phyloP scores from a whole-genome alignment of 2,329 filamentous ascomycete species.

The Chaetomiaceae sp. region DNA sequence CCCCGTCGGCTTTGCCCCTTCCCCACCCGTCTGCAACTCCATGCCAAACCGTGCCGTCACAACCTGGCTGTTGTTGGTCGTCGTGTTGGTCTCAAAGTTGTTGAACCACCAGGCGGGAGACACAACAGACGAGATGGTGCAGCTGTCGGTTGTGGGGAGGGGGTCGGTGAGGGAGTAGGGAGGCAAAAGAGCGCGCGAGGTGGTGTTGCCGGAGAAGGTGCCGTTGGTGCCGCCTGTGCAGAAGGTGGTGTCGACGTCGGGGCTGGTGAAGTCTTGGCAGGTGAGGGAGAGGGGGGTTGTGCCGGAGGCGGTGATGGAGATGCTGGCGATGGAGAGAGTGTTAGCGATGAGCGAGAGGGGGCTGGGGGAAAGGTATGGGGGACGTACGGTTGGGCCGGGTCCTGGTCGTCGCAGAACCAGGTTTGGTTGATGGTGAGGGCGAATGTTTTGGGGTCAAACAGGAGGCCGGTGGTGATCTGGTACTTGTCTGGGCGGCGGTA shows the following conservation, averaged over 20 bases:
- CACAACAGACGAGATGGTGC: slow-evolving; percentile 26
- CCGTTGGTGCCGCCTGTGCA: slow-evolving; percentile 20
- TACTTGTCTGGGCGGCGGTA: slow-evolving; percentile 11
- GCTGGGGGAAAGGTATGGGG: neutral
- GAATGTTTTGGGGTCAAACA: slow-evolving; percentile 19
- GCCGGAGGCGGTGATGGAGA: slow-evolving; percentile 19
- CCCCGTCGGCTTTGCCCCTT: neutral
- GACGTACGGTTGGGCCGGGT: slow-evolving; percentile 22
- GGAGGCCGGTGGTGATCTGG: slow-evolving; percentile 16
- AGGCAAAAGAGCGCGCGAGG: slow-evolving; percentile 11
- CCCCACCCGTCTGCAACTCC: slow-evolving; percentile 13
- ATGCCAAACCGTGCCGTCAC: slow-evolving; percentile 21
- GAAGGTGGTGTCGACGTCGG: slow-evolving; percentile 15
- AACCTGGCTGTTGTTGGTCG: neutral
- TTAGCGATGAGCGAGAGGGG: neutral
- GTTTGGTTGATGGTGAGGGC: slow-evolving; percentile 23
- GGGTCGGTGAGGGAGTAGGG: slow-evolving; percentile 27
- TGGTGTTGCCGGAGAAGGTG: slow-evolving; percentile 11
- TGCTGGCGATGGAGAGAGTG: neutral
- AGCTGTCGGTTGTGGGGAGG: slow-evolving; percentile 19
- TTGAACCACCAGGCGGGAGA: slow-evolving; percentile 24
- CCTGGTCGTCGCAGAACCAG: slow-evolving; percentile 27
- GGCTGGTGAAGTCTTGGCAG: slow-evolving; percentile 15
- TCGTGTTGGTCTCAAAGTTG: slow-evolving; percentile 18
- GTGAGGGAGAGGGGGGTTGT: slow-evolving; percentile 17